Evolutionary conservation across 2,329 filamentous ascomycete genomes (phyloP), one percentile per base, ranked within the genome.

Genomic region (Verticillium zaregamsianum): DNA sequence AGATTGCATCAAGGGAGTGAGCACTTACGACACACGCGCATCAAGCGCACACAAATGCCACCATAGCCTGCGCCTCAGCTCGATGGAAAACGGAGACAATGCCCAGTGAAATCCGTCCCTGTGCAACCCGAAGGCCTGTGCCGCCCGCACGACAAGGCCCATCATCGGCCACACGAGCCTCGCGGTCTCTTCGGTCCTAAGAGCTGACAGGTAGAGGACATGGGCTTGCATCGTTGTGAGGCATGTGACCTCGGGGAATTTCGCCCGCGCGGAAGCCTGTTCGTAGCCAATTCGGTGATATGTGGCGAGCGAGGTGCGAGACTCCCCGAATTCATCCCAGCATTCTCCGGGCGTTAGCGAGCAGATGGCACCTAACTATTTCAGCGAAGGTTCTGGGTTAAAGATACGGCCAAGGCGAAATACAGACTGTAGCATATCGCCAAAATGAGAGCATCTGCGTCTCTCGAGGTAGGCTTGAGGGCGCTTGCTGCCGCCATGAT

Each of bases 21-120:
- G 28, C 8, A 45, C 57, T 49, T 31, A 49, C 57, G 57, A 58
- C 5, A 58, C 20, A 6, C 57, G 57, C 3, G 37, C 33, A 32
- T 58, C 57, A 45, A 58, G 35, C 23, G 20, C 57, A 28, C 20
- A 31, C 23, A 58, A 28, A 14, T 58, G 57, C 57, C 57, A 58
- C 57, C 57, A 58, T 3, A 58, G 23, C 37, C 57, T 58, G 15
- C 57, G 37, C 20, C 57, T 58, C 57, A 58, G n/a, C 37, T 58
- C 57, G 17, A 58, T 31, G 20, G 33, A 25, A 20, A 58, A 58
- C 3, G 57, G 57, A 12, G 57, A 20, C 6, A 49, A 9, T 31
- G 7, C 37, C 57, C 57, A 58, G 23, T 49, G 57, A 28, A 40
- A 15, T 11, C 57, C 57, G 32, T 58, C 57, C 12, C 35, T 40